Percentiles rank a stretch among this genome's conserved stretches.
Evolutionary conservation across 352 stramenopile species (phyloP).

Genomic region (Globisporangium uncinulatum): DNA sequence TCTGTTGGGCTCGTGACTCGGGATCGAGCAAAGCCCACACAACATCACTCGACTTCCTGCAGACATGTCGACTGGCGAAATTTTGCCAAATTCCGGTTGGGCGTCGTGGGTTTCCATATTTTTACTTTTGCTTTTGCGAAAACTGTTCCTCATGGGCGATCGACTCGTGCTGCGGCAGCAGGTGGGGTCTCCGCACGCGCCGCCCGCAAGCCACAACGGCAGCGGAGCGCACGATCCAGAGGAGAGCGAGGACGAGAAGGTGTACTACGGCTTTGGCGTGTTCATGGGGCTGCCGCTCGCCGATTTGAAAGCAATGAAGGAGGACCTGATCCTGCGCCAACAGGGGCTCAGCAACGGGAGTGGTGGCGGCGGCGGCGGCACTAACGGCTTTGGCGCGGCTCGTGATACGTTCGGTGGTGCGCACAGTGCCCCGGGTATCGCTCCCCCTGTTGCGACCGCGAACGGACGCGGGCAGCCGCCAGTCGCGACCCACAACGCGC

Average conservation of each 20-base stretch:
- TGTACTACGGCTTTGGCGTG: conserved; percentile 87
- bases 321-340: conserved; percentile 70
- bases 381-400: conserved; percentile 1
- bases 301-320: conserved; percentile 83
- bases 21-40: too few relatives aligned
- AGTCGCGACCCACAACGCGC: not conserved
- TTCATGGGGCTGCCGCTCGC: conserved; percentile 83
- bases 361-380: not conserved
- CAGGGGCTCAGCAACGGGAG: conserved; percentile 1
- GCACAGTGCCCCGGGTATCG: not conserved
- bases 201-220: not conserved
- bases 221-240: conserved; percentile 24
- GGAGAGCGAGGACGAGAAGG: conserved; percentile 75
- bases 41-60: too few relatives aligned
- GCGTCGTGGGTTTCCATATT: too few relatives aligned
- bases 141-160: conserved; percentile 11
- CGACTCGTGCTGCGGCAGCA: conserved; percentile 12
- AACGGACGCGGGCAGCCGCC: conserved; percentile 9
- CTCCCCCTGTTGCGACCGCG: conserved; percentile 1
- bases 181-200: not conserved
- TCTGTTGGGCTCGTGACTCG: too few relatives aligned
- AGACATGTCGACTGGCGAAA: too few relatives aligned
- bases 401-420: not conserved
- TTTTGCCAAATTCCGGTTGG: too few relatives aligned
- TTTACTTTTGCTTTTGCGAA: not conserved